Percentiles rank a stretch among this genome's conserved stretches.
phyloP scores from a whole-genome alignment of 805 yeast species.

The Yarrowia alimentaria region DNA sequence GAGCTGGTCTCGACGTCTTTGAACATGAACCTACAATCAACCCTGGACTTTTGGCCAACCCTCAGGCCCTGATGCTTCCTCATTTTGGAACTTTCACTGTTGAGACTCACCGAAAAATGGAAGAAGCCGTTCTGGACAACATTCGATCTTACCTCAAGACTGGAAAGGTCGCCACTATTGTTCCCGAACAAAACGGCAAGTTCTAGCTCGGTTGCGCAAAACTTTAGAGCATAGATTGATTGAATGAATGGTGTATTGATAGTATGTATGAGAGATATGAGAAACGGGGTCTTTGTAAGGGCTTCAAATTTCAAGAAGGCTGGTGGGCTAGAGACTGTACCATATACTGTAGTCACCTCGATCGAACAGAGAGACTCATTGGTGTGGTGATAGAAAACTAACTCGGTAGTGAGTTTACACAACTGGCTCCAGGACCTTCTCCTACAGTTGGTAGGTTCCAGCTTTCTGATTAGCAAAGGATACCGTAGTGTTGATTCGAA shows the following conservation, averaged over 20 bases:
- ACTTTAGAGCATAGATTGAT: no score
- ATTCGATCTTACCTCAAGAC: constrained; percentile 53
- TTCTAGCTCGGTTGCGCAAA: constrained; percentile 13
- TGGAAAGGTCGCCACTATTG: constrained; percentile 70
- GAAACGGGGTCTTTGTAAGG: not conserved
- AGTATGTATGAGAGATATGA: no score
- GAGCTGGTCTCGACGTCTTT: constrained; percentile 57
- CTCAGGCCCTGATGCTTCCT: constrained; percentile 52
- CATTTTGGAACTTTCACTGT: constrained; percentile 47
- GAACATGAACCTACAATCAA: constrained; percentile 54
- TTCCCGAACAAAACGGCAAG: constrained; percentile 57
- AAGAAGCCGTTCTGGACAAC: constrained; percentile 69
- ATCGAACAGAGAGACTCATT: no score
- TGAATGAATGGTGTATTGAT: no score
- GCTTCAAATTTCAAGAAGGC: not conserved
- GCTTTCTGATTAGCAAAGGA: no score
- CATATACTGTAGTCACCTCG: no score
- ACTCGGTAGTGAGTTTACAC: no score
- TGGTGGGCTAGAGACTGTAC: no score
- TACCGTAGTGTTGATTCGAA: no score
- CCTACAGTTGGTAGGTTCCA: no score
- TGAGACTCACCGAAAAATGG: constrained; percentile 62
- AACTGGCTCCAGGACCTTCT: no score
- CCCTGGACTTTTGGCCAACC: constrained; percentile 46
- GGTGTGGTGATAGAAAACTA: no score